Evolutionary conservation across 495 filamentous ascomycete species (phyloP), one percentile per base, ranked within the genome.

Genomic region (Penicillium antarcticum): DNA sequence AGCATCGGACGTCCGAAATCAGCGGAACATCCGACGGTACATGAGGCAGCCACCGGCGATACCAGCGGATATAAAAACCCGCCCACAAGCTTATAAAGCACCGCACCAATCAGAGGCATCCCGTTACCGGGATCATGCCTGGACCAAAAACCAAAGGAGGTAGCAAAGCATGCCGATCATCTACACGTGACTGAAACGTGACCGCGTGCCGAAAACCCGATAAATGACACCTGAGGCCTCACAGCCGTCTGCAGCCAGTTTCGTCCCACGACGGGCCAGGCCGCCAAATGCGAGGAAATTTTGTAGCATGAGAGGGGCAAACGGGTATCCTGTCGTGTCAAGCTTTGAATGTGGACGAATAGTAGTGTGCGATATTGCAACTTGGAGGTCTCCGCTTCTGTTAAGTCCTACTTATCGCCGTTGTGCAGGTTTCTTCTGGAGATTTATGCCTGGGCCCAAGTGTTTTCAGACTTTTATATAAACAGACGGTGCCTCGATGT

Each of bases 161-260:
- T 6, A 17, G 11, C 10, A 19, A 11, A 1, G 6, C n/a, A 1
- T 33, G 37, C 16, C 45, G 45, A 48, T 48, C 45, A 4, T 1
- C 7, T 1, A 8, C 46, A 49, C 46, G 37, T 49, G 37, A 49
- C 29, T 3, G 0, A 5, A 2, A 23, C 21, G 21, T 23, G 21
- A 23, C 21, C 5, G 16, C 24, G 46, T 49, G 46, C 46, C 46
- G 46, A 41, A 41, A n/a, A 49, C 36, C 46, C 46, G 46, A n/a
- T 3, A 14, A 23, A 14, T 33, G 16, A 19, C 16, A n/a, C 46
- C 45, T 48, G 2, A 48, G 45, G 45, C 33, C 19, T 9, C 23
- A 36, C 29, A 6, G 4, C 21, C 26, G 26, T 29, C 26, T 6
- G 45, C 35, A 31, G 36, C 16, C 45, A 48, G 35, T 41, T 23